Evolutionary conservation across 768 basidiomycete genomes (phyloP).

Genomic region (Collybia nuda): DNA sequence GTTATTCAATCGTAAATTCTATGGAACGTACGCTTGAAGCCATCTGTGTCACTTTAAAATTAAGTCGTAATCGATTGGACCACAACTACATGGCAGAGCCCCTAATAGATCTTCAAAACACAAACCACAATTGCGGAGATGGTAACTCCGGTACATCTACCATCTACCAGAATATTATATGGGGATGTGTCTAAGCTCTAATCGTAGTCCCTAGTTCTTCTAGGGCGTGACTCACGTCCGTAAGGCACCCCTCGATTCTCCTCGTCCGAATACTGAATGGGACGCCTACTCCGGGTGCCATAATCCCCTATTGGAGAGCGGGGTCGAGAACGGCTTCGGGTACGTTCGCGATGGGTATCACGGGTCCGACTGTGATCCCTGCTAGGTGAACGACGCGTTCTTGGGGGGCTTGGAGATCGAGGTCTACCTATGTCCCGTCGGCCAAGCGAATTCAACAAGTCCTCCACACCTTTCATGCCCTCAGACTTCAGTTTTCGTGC

Average conservation of each 20-base stretch:
- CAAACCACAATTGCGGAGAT: neutral
- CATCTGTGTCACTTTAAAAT: no score
- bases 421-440: slow-evolving; percentile 24
- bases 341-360: slow-evolving; percentile 8
- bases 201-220: slow-evolving; percentile 10
- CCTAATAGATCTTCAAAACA: no score
- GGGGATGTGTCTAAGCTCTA: slow-evolving; percentile 5
- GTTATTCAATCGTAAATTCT: no score
- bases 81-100: no score
- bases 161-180: no score
- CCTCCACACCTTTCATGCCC: slow-evolving; percentile 65
- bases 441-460: slow-evolving; percentile 54
- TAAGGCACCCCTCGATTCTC: slow-evolving; percentile 1
- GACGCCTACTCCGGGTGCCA: slow-evolving; percentile 10
- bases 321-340: slow-evolving; percentile 5
- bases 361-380: slow-evolving; percentile 12
- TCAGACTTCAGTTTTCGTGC: slow-evolving; percentile 59
- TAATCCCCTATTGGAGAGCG: slow-evolving; percentile 12
- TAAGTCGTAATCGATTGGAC: no score
- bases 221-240: slow-evolving; percentile 9
- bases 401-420: slow-evolving; percentile 17
- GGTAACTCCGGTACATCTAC: neutral
- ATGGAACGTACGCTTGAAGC: no score
- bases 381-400: slow-evolving; percentile 12
- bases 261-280: slow-evolving; percentile 3